Percentiles rank a stretch among this genome's conserved stretches.
Evolutionary conservation across 805 yeast genomes (phyloP).

Genomic region (Yamadazyma paraphyllophila): DNA sequence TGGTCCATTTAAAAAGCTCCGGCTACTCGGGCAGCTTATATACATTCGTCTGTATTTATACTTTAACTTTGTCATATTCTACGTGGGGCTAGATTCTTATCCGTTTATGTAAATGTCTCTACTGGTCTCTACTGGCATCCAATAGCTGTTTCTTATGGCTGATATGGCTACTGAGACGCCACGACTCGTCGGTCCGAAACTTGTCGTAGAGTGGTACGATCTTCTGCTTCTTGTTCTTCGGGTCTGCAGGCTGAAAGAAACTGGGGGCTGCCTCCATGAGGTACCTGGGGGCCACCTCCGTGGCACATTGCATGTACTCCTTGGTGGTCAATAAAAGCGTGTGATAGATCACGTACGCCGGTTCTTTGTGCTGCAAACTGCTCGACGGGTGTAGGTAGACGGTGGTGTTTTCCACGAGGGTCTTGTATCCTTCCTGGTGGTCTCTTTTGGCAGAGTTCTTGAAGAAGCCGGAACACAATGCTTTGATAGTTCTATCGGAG

Average conservation of each 20-base stretch:
- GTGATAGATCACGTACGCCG: slow-evolving; percentile 81
- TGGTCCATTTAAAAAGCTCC: too few species aligned
- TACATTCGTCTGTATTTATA: background rate
- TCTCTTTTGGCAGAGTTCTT: slow-evolving; percentile 65
- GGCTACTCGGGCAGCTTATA: too few species aligned
- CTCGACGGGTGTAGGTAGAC: slow-evolving; percentile 90
- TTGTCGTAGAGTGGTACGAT: slow-evolving; percentile 71
- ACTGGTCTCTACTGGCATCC: background rate
- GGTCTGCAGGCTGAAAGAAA: slow-evolving; percentile 64
- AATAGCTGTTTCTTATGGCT: slow-evolving; percentile 17
- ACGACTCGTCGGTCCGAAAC: slow-evolving; percentile 60
- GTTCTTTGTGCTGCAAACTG: slow-evolving; percentile 56
- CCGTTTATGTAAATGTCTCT: too few species aligned
- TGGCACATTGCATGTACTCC: slow-evolving; percentile 90
- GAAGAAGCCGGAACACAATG: slow-evolving; percentile 68
- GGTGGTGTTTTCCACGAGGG: slow-evolving; percentile 64
- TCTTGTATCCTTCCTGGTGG: slow-evolving; percentile 51
- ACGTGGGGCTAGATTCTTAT: too few species aligned
- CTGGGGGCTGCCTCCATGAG: slow-evolving; percentile 66
- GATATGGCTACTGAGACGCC: slow-evolving; percentile 64
- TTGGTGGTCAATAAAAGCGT: slow-evolving; percentile 77
- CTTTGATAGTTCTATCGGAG: slow-evolving; percentile 55
- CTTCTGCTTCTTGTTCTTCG: slow-evolving; percentile 56
- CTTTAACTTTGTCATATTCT: too few species aligned
- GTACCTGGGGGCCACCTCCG: slow-evolving; percentile 82